Percentiles rank a stretch among this genome's conserved stretches.
These are phyloP conservation scores for Sphagnum tenellum DNA, from an alignment of 225 moss, liverwort and hornwort genomes.

Conservation along the genomic window DNA sequence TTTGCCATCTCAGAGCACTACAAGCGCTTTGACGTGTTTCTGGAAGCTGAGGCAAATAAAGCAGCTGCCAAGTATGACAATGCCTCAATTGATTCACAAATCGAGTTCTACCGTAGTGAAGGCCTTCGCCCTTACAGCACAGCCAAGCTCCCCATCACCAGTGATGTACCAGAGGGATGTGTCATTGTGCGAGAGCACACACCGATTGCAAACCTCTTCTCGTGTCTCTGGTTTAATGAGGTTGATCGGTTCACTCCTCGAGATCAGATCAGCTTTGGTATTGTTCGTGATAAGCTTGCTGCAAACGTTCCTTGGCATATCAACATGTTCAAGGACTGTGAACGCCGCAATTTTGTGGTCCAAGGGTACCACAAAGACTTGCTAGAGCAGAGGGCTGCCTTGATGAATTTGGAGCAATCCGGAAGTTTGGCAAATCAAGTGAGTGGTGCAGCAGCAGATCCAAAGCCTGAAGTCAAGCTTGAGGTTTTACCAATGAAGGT, in stretches of 20 bases:
- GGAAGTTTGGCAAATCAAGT: not conserved
- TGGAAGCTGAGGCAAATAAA: conserved; percentile 93
- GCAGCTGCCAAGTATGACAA: conserved; percentile 86
- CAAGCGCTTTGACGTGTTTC: conserved; percentile 77
- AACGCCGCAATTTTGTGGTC: conserved; percentile 91
- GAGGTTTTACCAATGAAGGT: too few species aligned
- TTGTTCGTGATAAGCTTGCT: conserved; percentile 74
- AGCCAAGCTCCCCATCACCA: conserved; percentile 74
- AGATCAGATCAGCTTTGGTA: conserved; percentile 88
- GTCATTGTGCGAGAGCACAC: conserved; percentile 97
- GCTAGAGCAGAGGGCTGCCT: conserved; percentile 27
- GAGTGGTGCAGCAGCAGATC: too few species aligned
- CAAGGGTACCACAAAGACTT: conserved; percentile 62
- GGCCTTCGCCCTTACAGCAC: conserved; percentile 58
- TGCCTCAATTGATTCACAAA: conserved; percentile 67
- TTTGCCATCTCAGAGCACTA: conserved; percentile 93
- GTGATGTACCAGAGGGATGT: conserved; percentile 99
- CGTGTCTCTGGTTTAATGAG: conserved; percentile 97
- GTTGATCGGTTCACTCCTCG: conserved; percentile 95
- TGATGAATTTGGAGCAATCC: conserved; percentile 16
- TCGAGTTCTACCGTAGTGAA: conserved; percentile 62
- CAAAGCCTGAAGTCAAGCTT: too few species aligned
- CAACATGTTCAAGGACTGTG: conserved; percentile 94
- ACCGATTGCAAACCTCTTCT: conserved; percentile 76
- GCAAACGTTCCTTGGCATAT: conserved; percentile 57